A percentile compares a stretch with the other conserved stretches of the same genome.
These are phyloP conservation scores for Cladosporium sp. DNA, from an alignment of 2,329 filamentous ascomycete genomes.

Conservation along the genomic window DNA sequence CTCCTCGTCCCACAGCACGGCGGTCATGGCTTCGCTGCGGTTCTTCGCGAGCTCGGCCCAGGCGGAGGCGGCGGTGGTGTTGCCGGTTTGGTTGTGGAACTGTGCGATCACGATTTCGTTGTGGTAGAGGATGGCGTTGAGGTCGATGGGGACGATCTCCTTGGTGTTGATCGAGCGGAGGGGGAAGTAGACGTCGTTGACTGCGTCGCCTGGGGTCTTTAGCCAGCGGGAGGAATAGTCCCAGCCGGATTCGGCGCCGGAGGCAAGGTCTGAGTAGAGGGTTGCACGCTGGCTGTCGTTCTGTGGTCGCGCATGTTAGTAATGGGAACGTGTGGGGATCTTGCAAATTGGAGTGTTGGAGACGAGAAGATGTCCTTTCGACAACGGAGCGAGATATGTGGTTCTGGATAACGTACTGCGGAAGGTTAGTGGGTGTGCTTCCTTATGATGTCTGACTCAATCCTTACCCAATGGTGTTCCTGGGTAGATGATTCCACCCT, in stretches of 20 bases:
- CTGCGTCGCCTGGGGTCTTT: constrained; percentile 57
- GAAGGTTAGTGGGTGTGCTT: neutral
- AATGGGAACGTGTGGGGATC: neutral
- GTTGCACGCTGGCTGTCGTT: constrained; percentile 53
- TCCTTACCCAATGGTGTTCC: constrained; percentile 34
- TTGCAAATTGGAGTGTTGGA: neutral
- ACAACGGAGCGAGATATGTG: neutral
- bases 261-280: constrained; percentile 64
- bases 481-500: constrained; percentile 60
- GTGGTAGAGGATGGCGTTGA: constrained; percentile 68
- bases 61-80: constrained; percentile 49
- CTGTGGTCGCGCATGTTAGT: neutral
- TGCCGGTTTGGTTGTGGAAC: constrained; percentile 55
- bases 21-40: constrained; percentile 63
- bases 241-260: constrained; percentile 66
- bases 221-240: constrained; percentile 65
- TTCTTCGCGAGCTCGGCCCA: constrained; percentile 54
- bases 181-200: constrained; percentile 63
- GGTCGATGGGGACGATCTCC: constrained; percentile 62
- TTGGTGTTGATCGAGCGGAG: constrained; percentile 62
- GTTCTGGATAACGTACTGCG: constrained; percentile 24
- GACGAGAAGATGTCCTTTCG: neutral
- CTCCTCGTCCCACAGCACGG: constrained; percentile 64
- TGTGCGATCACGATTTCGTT: constrained; percentile 62
- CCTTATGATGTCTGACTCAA: neutral